Base-by-base conservation (phyloP, 495 filamentous ascomycete species). In the Penicillium canescens region DNA sequence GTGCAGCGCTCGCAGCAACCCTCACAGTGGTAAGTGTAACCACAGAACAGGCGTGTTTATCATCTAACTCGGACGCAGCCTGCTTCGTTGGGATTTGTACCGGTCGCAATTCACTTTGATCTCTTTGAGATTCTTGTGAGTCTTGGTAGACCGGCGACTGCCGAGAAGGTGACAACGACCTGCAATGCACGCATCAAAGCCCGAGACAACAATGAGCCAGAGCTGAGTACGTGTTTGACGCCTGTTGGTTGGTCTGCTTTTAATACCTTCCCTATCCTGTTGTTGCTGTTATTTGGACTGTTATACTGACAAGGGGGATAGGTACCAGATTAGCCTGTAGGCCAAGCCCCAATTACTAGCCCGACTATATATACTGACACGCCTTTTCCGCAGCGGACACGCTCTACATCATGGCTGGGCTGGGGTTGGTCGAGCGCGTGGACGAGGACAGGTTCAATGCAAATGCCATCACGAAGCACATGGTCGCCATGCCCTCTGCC, bases 31-130 rank as follows among this genome's bases (percentile, higher is more conserved):
- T 72, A 31, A 58, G 67, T 60, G 10, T 41, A 40, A 42, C 18
- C 4, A 20, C 28, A 31, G 16, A 1, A 35, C 31, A 8, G 31
- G 1, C n/a, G 9, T 42, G 18, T 42, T 12, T 20, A 6, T n/a
- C 24, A 24, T 46, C 38, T 36, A 44, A 46, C 24, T 37, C 23
- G 16, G 12, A 20, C 14, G n/a, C 45, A 71, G 68, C 52, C 68
- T 6, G 68, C 69, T 14, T 60, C 69, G 0, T 44, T 73, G 24
- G 67, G 72, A 0, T 73, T 75, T 42, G 60, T 74, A 1, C 72
- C 72, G 1, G 70, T 74, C 10, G 67, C 72, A 0, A 52, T 70
- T 26, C 62, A 70, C 44, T 73, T 75, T 56, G 40, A 66, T 38
- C 50, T 75, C 7, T 75, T 73, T 35, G 47, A 55, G 9, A 56